phyloP scores from a whole-genome alignment of 495 filamentous ascomycete species.

The Zalerion maritima region DNA sequence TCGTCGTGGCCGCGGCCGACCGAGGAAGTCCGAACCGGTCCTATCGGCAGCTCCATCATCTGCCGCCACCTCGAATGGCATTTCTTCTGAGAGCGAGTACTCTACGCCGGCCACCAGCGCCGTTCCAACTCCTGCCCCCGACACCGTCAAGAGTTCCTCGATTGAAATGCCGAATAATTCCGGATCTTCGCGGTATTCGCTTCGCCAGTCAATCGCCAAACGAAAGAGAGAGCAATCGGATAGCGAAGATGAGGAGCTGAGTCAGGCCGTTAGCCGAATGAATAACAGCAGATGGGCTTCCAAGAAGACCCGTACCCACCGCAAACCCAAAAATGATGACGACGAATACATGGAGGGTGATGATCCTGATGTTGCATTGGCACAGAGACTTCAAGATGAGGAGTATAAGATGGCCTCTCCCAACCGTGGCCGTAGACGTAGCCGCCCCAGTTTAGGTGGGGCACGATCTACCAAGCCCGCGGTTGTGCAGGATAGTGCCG shows the following conservation, averaged over 20 bases:
- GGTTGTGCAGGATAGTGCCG: no score
- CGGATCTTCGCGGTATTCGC: constrained; percentile 2
- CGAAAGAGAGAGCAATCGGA: constrained; percentile 18
- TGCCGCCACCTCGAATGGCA: constrained; percentile 20
- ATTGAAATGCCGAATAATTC: constrained; percentile 20
- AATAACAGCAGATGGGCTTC: no score
- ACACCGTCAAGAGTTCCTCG: constrained; percentile 6
- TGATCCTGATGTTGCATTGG: constrained; percentile 39
- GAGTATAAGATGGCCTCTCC: constrained; percentile 33
- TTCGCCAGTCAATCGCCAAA: constrained; percentile 2
- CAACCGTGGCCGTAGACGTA: no score
- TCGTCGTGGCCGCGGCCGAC: constrained; percentile 4
- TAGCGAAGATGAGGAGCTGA: constrained; percentile 17
- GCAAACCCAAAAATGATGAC: no score
- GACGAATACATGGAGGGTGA: constrained; percentile 21
- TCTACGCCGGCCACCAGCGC: constrained; percentile 70
- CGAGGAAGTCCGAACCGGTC: constrained; percentile 2
- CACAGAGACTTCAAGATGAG: constrained; percentile 43
- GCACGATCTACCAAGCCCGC: no score
- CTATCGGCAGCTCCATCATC: constrained; percentile 17
- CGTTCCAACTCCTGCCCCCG: constrained; percentile 39
- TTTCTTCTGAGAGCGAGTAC: constrained; percentile 41
- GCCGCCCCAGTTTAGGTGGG: no score
- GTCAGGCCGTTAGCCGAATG: no score
- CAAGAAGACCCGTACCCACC: no score